phyloP scores from a whole-genome alignment of 2,329 filamentous ascomycete genomes.

The Aaosphaeria pasadenensis region DNA sequence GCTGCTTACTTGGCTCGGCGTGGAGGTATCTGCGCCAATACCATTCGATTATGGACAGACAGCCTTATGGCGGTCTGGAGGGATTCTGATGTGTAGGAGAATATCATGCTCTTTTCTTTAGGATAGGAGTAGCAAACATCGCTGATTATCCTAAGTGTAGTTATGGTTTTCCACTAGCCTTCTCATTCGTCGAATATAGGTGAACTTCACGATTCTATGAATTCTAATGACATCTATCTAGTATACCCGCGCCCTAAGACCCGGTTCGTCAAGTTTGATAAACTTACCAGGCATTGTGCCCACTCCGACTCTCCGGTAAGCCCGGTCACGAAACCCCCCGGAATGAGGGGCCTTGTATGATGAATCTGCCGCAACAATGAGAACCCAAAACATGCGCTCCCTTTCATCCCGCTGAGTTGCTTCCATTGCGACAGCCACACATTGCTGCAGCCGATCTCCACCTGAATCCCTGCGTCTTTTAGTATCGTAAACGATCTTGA shows the following conservation, averaged over 20 bases:
- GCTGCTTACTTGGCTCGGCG: too few relatives aligned
- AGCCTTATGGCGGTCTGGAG: too few relatives aligned
- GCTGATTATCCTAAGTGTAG: too few relatives aligned
- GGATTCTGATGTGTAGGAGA: too few relatives aligned
- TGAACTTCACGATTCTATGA: too few relatives aligned
- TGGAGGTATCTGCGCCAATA: too few relatives aligned
- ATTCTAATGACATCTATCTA: neutral
- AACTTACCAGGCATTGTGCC: conserved; percentile 14
- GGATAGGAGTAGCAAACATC: too few relatives aligned
- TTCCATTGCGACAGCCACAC: conserved; percentile 9
- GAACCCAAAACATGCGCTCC: conserved; percentile 8
- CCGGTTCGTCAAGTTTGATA: conserved; percentile 7
- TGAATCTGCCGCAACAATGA: conserved; percentile 7
- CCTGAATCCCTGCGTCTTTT: conserved; percentile 3
- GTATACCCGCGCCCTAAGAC: conserved; percentile 4
- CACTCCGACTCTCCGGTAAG: conserved; percentile 13
- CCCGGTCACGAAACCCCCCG: neutral
- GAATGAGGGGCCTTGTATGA: neutral
- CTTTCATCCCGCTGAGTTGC: conserved; percentile 2
- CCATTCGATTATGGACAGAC: too few relatives aligned
- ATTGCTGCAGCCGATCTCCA: conserved; percentile 6
- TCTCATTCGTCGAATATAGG: too few relatives aligned
- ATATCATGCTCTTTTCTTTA: too few relatives aligned
- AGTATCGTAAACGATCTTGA: conserved; percentile 11
- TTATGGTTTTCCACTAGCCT: too few relatives aligned